These are phyloP conservation scores for Cercophora sp. DNA, from an alignment of 495 filamentous ascomycete species.

Conservation along the genomic window DNA sequence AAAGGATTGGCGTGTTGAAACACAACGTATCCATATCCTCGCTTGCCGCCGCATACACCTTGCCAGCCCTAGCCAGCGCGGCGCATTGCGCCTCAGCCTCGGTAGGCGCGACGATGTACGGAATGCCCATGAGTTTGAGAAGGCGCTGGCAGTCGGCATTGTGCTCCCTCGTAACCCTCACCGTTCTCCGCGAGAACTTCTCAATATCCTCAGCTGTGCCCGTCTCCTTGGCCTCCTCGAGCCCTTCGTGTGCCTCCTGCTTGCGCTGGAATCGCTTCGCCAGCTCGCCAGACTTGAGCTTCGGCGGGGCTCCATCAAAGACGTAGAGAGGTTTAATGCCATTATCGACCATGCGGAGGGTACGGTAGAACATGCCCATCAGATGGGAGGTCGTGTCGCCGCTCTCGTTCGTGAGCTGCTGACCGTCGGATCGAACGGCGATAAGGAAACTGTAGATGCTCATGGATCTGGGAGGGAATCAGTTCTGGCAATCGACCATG, in stretches of 20 bases:
- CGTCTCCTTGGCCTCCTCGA: slow-evolving; percentile 94
- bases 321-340: slow-evolving; percentile 98
- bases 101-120: slow-evolving; percentile 90
- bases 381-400: slow-evolving; percentile 96
- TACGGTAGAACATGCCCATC: slow-evolving; percentile 99
- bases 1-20: slow-evolving; percentile 85
- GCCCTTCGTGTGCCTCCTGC: slow-evolving; percentile 76
- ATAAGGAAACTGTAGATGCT: slow-evolving; percentile 98
- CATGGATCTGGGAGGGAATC: slow-evolving; percentile 67
- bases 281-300: slow-evolving; percentile 92
- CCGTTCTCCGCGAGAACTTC: slow-evolving; percentile 93
- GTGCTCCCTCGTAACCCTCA: slow-evolving; percentile 92
- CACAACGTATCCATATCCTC: slow-evolving; percentile 99
- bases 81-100: slow-evolving; percentile 98
- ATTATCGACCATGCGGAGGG: slow-evolving; percentile 95
- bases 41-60: slow-evolving; percentile 92
- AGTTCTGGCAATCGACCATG: background rate
- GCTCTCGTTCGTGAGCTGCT: slow-evolving; percentile 88
- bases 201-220: slow-evolving; percentile 96
- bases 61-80: slow-evolving; percentile 81
- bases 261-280: slow-evolving; percentile 92
- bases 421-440: slow-evolving; percentile 91
- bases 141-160: slow-evolving; percentile 90
- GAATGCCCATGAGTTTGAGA: slow-evolving; percentile 90
- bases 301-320: slow-evolving; percentile 94